A percentile compares a stretch with the other conserved stretches of the same genome.
Evolutionary conservation across 768 basidiomycete species (phyloP).

Genomic region (Macrolepiota fuliginosa): DNA sequence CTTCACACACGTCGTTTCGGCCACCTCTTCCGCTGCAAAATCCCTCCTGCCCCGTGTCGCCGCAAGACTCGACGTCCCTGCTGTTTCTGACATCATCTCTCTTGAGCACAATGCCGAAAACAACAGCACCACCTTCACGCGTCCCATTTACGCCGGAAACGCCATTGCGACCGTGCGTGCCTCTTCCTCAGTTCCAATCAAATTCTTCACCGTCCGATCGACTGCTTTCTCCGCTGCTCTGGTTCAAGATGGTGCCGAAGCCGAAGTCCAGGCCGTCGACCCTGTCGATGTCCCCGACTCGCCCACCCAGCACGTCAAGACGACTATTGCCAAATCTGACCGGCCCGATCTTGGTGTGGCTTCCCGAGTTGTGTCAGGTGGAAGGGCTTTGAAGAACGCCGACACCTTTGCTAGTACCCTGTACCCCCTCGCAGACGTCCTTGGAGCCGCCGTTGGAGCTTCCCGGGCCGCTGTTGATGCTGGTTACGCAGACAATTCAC

Average conservation of each 20-base stretch:
- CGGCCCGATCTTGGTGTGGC: conserved; percentile 91
- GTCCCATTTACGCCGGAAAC: conserved; percentile 97
- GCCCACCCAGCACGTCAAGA: conserved; percentile 63
- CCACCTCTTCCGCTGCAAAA: conserved; percentile 91
- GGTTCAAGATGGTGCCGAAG: conserved; percentile 48
- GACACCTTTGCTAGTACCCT: conserved; percentile 87
- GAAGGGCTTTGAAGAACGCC: conserved; percentile 90
- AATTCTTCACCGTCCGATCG: conserved; percentile 92
- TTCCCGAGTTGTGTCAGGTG: conserved; percentile 88
- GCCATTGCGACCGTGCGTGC: conserved; percentile 92
- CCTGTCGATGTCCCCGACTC: conserved; percentile 60
- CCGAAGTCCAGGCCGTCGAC: conserved; percentile 59
- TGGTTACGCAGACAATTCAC: conserved; percentile 95
- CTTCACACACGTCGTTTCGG: conserved; percentile 90
- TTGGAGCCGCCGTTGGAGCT: conserved; percentile 97
- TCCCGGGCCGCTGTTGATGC: conserved; percentile 97
- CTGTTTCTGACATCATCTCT: conserved; percentile 87
- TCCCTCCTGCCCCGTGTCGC: conserved; percentile 92
- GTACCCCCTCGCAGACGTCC: conserved; percentile 87
- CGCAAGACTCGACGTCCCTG: conserved; percentile 83
- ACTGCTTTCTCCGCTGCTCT: conserved; percentile 81
- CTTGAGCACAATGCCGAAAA: conserved; percentile 69
- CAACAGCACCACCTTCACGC: conserved; percentile 81
- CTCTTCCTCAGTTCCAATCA: conserved; percentile 71
- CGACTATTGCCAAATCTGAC: conserved; percentile 83